Base-by-base conservation (phyloP, 139 green algal genomes). In the Chlorella sp. region DNA sequence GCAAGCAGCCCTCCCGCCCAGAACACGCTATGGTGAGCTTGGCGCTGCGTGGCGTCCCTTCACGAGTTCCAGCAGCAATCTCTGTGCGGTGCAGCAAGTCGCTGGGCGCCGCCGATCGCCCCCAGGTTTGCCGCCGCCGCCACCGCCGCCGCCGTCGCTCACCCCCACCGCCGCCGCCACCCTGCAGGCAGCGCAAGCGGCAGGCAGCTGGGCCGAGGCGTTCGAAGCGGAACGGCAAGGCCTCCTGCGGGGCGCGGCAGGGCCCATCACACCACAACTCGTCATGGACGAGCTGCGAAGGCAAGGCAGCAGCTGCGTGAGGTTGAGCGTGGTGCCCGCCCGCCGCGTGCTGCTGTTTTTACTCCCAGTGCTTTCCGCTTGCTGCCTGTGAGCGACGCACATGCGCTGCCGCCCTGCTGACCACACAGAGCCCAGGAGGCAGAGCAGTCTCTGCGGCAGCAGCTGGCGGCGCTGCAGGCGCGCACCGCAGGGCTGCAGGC, bases 201-300 rank as follows among this genome's bases (percentile, higher is more conserved):
- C 75, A 56, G 17, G 39, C 55, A 30, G 41, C 23, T 82, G 76
- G 76, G 76, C 28, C 13, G 60, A 28, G 7, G 25, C 60, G 12
- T 82, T 82, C 62, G 76, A 82, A n/a, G 23, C 28, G 4, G 76
- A 82, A 60, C 76, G 76, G 76, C 57, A 71, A n/a, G 76, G 76
- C 18, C 36, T 32, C 26, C 36, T 82, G 36, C 76, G 76, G 15
- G 76, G 76, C 3, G 28, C 39, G 36, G 38, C 60, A 11, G 76
- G 76, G 38, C 56, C 56, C 13, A 68, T 82, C 36, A 82, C 76
- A 13, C 76, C 76, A 18, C n/a, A 17, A 4, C 20, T 39, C 13
- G 76, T 82, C 25, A 25, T 82, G 4, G 57, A 28, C 16, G 76
- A 71, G 60, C 60, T 82, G 76, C 56, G 57, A 38, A 44, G 76